These are phyloP conservation scores for Rhododendron griersonianum DNA, from an alignment of 148 eudicot genomes.

Conservation along the genomic window DNA sequence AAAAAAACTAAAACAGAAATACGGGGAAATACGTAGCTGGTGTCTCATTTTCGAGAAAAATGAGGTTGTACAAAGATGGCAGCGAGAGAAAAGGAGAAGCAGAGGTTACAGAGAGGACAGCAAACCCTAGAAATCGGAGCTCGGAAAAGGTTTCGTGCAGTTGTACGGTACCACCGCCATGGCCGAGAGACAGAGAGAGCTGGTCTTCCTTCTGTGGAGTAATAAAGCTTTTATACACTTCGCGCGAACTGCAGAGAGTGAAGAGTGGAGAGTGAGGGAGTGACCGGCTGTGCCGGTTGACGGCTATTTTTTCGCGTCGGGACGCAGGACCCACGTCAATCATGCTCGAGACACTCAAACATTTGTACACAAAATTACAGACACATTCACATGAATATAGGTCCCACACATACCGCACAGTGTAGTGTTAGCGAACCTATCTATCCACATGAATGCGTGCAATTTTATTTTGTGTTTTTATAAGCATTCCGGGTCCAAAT, in stretches of 20 bases:
- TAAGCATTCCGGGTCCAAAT: too few relatives aligned
- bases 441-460: too few relatives aligned
- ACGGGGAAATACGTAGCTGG: background rate
- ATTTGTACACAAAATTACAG: too few relatives aligned
- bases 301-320: background rate
- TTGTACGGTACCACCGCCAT: slow-evolving; percentile 11
- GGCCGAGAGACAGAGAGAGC: background rate
- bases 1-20: background rate
- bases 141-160: background rate
- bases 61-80: background rate
- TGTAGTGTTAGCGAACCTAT: too few relatives aligned
- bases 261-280: background rate
- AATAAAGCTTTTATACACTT: background rate
- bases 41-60: background rate
- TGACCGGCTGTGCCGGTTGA: slow-evolving; percentile 12
- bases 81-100: background rate
- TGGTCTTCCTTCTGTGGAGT: background rate
- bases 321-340: background rate
- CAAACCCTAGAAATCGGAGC: slow-evolving; percentile 23
- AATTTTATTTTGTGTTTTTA: too few relatives aligned
- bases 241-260: slow-evolving; percentile 11
- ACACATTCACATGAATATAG: too few relatives aligned
- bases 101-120: background rate
- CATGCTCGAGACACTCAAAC: too few relatives aligned
- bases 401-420: too few relatives aligned